Evolutionary conservation across 2,329 filamentous ascomycete species (phyloP).

Genomic region (Botrytis tulipae): DNA sequence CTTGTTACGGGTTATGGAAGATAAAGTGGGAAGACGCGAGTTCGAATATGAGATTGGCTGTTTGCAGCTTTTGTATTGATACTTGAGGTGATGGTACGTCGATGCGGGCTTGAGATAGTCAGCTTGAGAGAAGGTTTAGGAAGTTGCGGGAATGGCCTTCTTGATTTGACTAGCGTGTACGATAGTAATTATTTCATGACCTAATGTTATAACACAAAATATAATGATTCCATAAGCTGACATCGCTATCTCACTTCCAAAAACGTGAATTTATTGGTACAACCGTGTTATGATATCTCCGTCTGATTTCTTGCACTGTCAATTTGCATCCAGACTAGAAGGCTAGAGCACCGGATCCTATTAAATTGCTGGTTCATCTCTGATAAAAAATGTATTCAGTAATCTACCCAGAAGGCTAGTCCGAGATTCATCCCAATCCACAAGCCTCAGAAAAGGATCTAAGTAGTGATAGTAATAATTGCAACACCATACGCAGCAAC

Average conservation of each 20-base stretch:
- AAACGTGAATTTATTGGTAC: neutral
- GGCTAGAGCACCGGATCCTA: rapidly evolving
- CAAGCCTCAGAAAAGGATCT: neutral
- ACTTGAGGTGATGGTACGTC: neutral
- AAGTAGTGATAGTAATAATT: constrained; percentile 20
- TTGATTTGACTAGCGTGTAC: neutral
- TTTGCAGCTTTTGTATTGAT: neutral
- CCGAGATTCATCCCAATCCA: rapidly evolving
- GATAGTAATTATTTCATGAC: neutral
- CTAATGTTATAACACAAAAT: neutral
- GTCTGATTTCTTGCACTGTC: neutral
- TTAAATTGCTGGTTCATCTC: neutral
- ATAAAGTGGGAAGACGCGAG: neutral
- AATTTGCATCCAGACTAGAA: neutral
- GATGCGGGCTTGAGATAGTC: neutral
- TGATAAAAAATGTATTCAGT: neutral
- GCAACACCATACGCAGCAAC: constrained; percentile 23
- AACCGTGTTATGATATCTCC: neutral
- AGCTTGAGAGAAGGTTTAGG: neutral
- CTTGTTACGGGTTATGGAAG: constrained; percentile 5
- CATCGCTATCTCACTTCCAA: neutral
- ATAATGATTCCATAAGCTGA: neutral
- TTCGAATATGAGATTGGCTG: neutral
- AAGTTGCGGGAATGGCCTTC: neutral
- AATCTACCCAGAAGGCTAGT: neutral